A percentile compares a stretch with the other conserved stretches of the same genome.
phyloP scores from a whole-genome alignment of 768 basidiomycete species.

The Psilocybe tampanensis region DNA sequence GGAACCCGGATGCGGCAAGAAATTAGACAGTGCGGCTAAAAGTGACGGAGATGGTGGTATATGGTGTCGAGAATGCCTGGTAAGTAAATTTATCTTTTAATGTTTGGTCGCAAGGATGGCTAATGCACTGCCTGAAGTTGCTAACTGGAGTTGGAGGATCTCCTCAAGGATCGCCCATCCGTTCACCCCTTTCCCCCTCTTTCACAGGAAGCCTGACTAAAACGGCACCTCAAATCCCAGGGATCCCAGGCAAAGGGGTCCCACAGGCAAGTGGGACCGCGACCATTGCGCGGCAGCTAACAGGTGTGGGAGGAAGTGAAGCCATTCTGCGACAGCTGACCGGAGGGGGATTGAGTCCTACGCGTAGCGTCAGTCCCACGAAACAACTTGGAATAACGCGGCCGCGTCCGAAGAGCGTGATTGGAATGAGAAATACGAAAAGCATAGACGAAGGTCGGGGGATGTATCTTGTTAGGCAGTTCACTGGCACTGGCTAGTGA shows the following conservation, averaged over 20 bases:
- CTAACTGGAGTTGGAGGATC: slow-evolving; percentile 53
- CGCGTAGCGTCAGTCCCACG: slow-evolving; percentile 75
- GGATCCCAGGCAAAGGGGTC: slow-evolving; percentile 38
- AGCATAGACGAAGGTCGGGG: slow-evolving; percentile 72
- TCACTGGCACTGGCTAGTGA: slow-evolving; percentile 56
- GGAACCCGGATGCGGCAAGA: slow-evolving; percentile 81
- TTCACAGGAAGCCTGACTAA: slow-evolving; percentile 42
- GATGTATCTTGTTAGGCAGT: slow-evolving; percentile 76
- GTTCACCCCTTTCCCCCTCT: slow-evolving; percentile 47
- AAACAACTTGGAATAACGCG: slow-evolving; percentile 58
- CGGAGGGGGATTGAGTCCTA: slow-evolving; percentile 67
- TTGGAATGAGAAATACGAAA: slow-evolving; percentile 64
- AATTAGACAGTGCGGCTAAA: slow-evolving; percentile 82
- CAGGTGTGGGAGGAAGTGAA: slow-evolving; percentile 52
- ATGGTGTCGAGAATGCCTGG: slow-evolving; percentile 86
- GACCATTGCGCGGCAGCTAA: slow-evolving; percentile 76
- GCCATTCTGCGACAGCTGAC: slow-evolving; percentile 59
- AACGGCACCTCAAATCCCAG: slow-evolving; percentile 49
- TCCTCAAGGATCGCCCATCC: slow-evolving; percentile 55
- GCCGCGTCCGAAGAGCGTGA: slow-evolving; percentile 78
- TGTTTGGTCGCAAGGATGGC: not conserved
- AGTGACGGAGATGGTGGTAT: slow-evolving; percentile 66
- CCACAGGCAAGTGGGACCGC: slow-evolving; percentile 73
- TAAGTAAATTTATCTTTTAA: slow-evolving; percentile 41
- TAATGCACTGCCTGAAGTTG: slow-evolving; percentile 40